Percentiles rank a stretch among this genome's conserved stretches.
These are phyloP conservation scores for Thermomucor indicae-seudaticae DNA, from an alignment of 371 early-diverging fungal genomes.

Conservation along the genomic window DNA sequence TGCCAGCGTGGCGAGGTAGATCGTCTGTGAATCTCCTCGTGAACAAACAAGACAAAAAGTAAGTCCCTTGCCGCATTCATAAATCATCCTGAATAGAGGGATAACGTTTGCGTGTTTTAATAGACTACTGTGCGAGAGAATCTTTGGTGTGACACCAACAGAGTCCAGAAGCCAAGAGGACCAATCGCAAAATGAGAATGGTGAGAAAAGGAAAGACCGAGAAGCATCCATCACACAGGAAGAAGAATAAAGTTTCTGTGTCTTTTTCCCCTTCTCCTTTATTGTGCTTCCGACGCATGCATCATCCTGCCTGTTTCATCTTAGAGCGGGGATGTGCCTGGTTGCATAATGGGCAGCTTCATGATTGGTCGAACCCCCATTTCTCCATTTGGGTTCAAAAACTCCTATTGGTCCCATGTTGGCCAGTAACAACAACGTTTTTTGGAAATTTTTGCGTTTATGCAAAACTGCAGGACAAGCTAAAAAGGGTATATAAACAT, in stretches of 20 bases:
- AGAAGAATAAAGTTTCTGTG: not conserved
- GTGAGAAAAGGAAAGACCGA: not conserved
- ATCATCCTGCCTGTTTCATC: not conserved
- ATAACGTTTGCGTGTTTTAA: not conserved
- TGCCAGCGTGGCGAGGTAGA: constrained; percentile 76
- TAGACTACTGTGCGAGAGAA: constrained; percentile 35
- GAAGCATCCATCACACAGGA: not conserved
- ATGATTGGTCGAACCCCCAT: too few relatives aligned
- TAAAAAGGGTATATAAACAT: not conserved
- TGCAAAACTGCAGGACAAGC: not conserved
- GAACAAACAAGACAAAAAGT: constrained; percentile 67
- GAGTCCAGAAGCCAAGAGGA: constrained; percentile 22
- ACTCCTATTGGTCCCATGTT: too few relatives aligned
- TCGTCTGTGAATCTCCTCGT: constrained; percentile 69
- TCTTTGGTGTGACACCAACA: constrained; percentile 39
- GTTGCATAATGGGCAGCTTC: too few relatives aligned
- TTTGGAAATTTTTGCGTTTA: not conserved
- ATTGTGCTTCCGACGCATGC: not conserved
- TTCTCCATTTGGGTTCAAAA: too few relatives aligned
- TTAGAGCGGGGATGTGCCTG: too few relatives aligned
- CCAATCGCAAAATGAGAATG: too few relatives aligned
- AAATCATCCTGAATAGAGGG: not conserved
- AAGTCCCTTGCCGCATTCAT: constrained; percentile 5
- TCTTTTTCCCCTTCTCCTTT: not conserved
- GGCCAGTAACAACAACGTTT: constrained; percentile 19